phyloP scores from a whole-genome alignment of 202 grass and related monocot species.

The Panicum virgatum region DNA sequence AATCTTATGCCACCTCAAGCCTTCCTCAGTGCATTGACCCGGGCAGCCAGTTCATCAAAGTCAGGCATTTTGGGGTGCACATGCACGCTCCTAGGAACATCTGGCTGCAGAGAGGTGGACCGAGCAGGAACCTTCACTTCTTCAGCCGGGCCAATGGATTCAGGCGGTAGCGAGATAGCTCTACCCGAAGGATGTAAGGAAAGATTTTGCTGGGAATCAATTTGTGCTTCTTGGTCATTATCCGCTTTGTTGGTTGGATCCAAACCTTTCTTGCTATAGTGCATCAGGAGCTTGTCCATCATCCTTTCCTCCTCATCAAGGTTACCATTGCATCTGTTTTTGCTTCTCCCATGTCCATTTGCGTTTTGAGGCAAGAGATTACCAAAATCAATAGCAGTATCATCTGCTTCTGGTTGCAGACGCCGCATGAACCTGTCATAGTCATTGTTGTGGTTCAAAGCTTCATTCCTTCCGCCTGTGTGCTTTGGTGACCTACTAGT shows the following conservation, averaged over 20 bases:
- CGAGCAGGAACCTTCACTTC: constrained; percentile 41
- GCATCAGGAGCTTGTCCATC: constrained; percentile 72
- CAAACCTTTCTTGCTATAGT: constrained; percentile 72
- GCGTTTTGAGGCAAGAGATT: constrained; percentile 48
- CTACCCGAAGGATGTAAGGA: constrained; percentile 48
- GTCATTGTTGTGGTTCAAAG: constrained; percentile 33
- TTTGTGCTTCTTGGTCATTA: not conserved
- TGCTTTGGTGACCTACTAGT: constrained; percentile 31
- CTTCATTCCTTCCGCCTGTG: constrained; percentile 34
- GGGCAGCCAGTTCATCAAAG: constrained; percentile 82
- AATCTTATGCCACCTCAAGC: constrained; percentile 30
- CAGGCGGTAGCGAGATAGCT: constrained; percentile 45
- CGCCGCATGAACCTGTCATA: constrained; percentile 30
- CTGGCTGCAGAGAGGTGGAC: constrained; percentile 48
- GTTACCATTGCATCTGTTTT: not conserved
- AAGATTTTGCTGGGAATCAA: constrained; percentile 35
- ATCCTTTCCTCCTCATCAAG: constrained; percentile 76
- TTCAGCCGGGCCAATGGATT: not conserved
- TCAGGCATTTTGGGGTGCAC: constrained; percentile 82
- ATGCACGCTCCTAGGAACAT: constrained; percentile 39
- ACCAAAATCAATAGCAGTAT: constrained; percentile 63
- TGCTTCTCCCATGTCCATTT: constrained; percentile 23
- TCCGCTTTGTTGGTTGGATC: constrained; percentile 6
- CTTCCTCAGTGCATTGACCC: constrained; percentile 60
- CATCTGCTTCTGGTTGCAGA: constrained; percentile 27